phyloP scores from a whole-genome alignment of 495 filamentous ascomycete species.

The Acidomyces sp. region DNA sequence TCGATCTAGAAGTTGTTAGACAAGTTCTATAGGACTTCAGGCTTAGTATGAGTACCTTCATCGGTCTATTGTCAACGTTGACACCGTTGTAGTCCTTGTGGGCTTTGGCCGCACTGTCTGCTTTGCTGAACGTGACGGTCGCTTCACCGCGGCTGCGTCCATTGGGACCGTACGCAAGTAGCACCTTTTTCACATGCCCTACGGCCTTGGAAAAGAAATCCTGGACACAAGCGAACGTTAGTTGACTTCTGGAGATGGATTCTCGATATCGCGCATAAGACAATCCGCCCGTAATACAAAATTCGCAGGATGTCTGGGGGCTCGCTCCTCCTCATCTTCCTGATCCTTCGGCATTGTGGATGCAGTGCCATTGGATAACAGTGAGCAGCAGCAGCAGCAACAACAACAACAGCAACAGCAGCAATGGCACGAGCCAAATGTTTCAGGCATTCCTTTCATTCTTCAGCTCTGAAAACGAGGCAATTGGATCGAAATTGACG shows the following conservation, averaged over 20 bases:
- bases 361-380: constrained; percentile 5
- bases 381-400: constrained; percentile 25
- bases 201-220: constrained; percentile 86
- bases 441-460: neutral
- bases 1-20: constrained; percentile 51
- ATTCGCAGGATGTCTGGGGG: no score
- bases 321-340: no score
- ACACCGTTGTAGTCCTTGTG: constrained; percentile 71
- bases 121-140: constrained; percentile 61
- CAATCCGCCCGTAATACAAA: neutral
- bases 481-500: neutral
- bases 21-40: neutral
- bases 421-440: neutral
- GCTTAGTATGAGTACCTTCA: constrained; percentile 53
- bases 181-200: constrained; percentile 76
- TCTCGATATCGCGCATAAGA: neutral
- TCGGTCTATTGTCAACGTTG: constrained; percentile 73
- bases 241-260: constrained; percentile 7
- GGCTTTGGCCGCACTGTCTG: constrained; percentile 68
- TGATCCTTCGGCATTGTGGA: no score
- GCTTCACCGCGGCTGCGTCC: constrained; percentile 83
- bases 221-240: constrained; percentile 42
- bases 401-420: neutral
- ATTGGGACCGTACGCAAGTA: constrained; percentile 83
- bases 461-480: neutral